These are phyloP conservation scores for Sordariomycetes sp. DNA, from an alignment of 2,329 filamentous ascomycete species.

Conservation along the genomic window DNA sequence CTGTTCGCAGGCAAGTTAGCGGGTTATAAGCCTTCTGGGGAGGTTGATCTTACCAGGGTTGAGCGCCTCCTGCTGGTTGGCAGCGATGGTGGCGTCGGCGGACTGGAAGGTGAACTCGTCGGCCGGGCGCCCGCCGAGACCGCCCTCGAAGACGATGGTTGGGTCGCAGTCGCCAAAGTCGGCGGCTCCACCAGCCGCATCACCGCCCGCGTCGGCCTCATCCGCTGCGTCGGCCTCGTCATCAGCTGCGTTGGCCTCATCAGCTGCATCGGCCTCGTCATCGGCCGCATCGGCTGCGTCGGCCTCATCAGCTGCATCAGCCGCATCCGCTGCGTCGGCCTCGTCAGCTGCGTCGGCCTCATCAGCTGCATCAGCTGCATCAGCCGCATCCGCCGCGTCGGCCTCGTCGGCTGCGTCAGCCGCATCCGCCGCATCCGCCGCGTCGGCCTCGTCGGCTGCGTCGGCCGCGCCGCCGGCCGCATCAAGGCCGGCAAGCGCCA, in stretches of 20 bases:
- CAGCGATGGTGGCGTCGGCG: constrained; percentile 47
- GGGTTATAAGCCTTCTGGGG: not conserved
- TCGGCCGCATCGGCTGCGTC: constrained; percentile 5
- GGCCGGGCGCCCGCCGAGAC: constrained; percentile 42
- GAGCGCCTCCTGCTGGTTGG: constrained; percentile 52
- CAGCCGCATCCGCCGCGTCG: constrained; percentile 10
- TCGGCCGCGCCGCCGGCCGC: constrained; percentile 10
- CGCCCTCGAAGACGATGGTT: constrained; percentile 49
- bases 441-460: constrained; percentile 5
- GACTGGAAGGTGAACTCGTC: constrained; percentile 60
- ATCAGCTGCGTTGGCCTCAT: constrained; percentile 6
- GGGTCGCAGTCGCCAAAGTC: constrained; percentile 45
- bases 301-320: constrained; percentile 5
- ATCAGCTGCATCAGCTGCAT: not conserved
- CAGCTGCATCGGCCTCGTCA: constrained; percentile 5
- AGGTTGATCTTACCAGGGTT: constrained; percentile 40
- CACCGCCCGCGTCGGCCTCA: constrained; percentile 5
- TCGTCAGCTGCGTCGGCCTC: constrained; percentile 5
- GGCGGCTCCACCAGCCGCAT: constrained; percentile 19
- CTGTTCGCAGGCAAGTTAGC: constrained; percentile 11
- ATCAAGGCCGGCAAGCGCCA: constrained; percentile 18
- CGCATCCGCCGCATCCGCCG: constrained; percentile 5
- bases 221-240: constrained; percentile 4
- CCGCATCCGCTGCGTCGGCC: constrained; percentile 5
- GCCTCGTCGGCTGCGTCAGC: constrained; percentile 12